Base-by-base conservation (phyloP, 2,329 filamentous ascomycete species). In the Aureobasidium namibiae region DNA sequence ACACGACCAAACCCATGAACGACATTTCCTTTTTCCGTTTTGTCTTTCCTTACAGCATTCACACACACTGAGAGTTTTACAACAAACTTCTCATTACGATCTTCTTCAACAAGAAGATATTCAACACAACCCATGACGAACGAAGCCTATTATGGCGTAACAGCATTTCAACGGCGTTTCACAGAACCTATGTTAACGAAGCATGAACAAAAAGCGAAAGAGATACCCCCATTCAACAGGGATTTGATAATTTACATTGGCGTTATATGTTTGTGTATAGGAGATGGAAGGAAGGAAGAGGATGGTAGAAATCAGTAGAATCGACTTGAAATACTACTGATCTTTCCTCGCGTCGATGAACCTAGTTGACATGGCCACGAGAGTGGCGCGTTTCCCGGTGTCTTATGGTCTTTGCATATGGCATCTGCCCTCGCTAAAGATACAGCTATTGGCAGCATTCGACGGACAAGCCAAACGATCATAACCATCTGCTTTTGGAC, bases 161-260 rank as follows among this genome's bases (percentile, higher is more conserved):
- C 39, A 45, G 53, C 53, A 56, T 56, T 46, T 56, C 26, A 34
- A 56, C 41, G 53, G 53, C 53, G 53, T 56, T 56, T 24, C 16
- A 8, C 5, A 52, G 11, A 26, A 56, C 38, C 31, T 45, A 44
- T 46, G 36, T 36, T 56, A 56, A 56, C 53, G 53, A 34, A 34
- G 53, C 53, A 56, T 46, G 53, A 56, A 34, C 29, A 49, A 59
- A 58, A 59, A 59, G 56, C 56, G 56, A 52, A 31, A 31, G 38
- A 59, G 56, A 68, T 67, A 68, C 49, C 67, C 66, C 67, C 66
- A 69, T 68, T 69, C 67, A 68, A 69, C 67, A 63, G 66, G 67
- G 59, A 46, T 61, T 56, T 61, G 42, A 39, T 31, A 10, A 31
- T 31, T 21, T 26, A 42, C 36, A 44, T 34, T 42, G 46, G 26